Conservation (phyloP, 2,329 filamentous ascomycete species). For the Ascochyta pisi region DNA sequence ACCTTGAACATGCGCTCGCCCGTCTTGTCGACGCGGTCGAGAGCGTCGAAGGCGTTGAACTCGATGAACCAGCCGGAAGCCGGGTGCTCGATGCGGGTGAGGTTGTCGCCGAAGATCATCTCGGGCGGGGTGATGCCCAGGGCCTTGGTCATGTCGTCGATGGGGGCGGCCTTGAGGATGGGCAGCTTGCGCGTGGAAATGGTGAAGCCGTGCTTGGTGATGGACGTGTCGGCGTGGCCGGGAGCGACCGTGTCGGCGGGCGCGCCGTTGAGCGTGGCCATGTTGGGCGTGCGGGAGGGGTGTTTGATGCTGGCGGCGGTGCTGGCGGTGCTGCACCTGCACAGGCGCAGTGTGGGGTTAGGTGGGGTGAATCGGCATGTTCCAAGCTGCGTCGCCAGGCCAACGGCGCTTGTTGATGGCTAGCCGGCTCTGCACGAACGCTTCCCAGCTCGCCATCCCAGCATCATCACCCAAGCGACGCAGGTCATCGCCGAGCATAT, state of each 20-base stretch:
- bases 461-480: conserved; percentile 19
- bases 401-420: conserved; percentile 17
- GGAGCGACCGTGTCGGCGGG: conserved; percentile 44
- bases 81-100: conserved; percentile 76
- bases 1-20: conserved; percentile 90
- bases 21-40: conserved; percentile 94
- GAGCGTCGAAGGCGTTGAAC: conserved; percentile 86
- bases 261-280: conserved; percentile 42
- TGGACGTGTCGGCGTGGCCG: conserved; percentile 43
- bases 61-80: conserved; percentile 76
- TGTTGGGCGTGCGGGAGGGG: conserved; percentile 12
- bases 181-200: conserved; percentile 88
- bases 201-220: conserved; percentile 64
- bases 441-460: conserved; percentile 12
- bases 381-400: conserved; percentile 1
- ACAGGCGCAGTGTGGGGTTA: conserved; percentile 11
- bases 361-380: conserved; percentile 12
- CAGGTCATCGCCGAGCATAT: conserved; percentile 6
- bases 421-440: conserved; percentile 4
- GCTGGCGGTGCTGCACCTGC: background rate
- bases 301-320: background rate
- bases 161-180: conserved; percentile 89
- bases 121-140: conserved; percentile 90
- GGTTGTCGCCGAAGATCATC: conserved; percentile 99
- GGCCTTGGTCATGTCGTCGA: conserved; percentile 80